Percentiles rank a stretch among this genome's conserved stretches.
Conservation (phyloP, 176 grass and related monocot species). For the Thinopyrum elongatum region DNA sequence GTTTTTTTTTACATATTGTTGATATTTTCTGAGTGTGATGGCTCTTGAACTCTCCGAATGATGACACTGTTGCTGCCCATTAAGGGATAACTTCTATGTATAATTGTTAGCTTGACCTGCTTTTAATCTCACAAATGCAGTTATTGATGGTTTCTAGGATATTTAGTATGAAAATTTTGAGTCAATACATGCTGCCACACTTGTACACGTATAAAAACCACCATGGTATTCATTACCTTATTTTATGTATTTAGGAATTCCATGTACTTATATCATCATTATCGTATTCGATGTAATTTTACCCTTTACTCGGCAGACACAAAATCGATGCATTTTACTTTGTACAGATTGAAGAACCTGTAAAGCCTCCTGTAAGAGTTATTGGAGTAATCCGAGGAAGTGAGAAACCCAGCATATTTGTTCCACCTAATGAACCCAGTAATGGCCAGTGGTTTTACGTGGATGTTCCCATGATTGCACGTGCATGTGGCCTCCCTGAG, state of each 20-base stretch:
- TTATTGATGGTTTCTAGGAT: background rate
- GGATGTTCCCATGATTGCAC: slow-evolving; percentile 78
- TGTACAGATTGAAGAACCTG: slow-evolving; percentile 57
- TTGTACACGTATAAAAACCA: background rate
- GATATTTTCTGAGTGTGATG: slow-evolving; percentile 18
- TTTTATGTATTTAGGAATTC: background rate
- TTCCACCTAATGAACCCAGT: slow-evolving; percentile 82
- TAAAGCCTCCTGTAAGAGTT: slow-evolving; percentile 49
- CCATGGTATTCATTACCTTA: background rate
- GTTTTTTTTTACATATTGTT: background rate
- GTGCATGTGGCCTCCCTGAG: slow-evolving; percentile 67
- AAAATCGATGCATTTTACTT: slow-evolving; percentile 26
- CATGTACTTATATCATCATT: background rate
- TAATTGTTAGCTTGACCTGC: background rate
- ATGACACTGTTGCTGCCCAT: background rate
- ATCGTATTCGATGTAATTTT: background rate
- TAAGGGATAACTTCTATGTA: background rate
- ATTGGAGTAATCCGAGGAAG: slow-evolving; percentile 85
- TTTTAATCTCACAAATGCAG: background rate
- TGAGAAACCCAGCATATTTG: slow-evolving; percentile 96
- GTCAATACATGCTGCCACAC: background rate
- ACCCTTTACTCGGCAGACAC: slow-evolving; percentile 11
- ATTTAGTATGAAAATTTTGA: background rate
- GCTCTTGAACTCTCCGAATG: background rate
- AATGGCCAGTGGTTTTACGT: slow-evolving; percentile 94